phyloP scores from a whole-genome alignment of 129 eudicot species.

The Arctium minus region DNA sequence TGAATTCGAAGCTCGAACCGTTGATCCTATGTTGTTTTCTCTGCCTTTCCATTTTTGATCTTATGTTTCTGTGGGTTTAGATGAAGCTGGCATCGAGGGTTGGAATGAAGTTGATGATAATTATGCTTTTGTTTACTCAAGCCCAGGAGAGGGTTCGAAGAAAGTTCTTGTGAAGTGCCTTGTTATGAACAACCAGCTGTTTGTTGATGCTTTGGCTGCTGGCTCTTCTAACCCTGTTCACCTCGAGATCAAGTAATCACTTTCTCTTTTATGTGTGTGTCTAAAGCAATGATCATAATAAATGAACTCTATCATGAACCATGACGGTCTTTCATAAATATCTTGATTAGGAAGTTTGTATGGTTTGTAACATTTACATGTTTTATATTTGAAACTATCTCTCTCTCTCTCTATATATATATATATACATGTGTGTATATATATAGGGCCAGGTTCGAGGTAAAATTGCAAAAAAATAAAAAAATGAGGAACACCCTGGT shows the following conservation, averaged over 20 bases:
- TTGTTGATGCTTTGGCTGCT: slow-evolving; percentile 57
- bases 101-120: slow-evolving; percentile 84
- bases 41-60: neutral
- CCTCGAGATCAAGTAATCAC: slow-evolving; percentile 57
- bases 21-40: neutral
- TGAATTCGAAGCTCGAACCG: neutral
- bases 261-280: neutral
- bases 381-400: neutral
- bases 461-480: too few relatives aligned
- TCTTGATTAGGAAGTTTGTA: neutral
- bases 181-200: slow-evolving; percentile 61
- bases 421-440: neutral
- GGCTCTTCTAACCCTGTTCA: slow-evolving; percentile 57
- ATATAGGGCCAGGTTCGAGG: too few relatives aligned
- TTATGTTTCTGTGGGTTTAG: slow-evolving; percentile 33
- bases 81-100: slow-evolving; percentile 70
- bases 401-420: neutral
- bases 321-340: too few relatives aligned
- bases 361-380: neutral
- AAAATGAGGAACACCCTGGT: too few relatives aligned
- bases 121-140: slow-evolving; percentile 69
- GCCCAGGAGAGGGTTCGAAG: slow-evolving; percentile 47
- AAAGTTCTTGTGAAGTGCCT: slow-evolving; percentile 75
- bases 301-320: neutral
- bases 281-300: neutral